Evolutionary conservation across 495 filamentous ascomycete species (phyloP).

Genomic region (Hyaloscypha variabilis): DNA sequence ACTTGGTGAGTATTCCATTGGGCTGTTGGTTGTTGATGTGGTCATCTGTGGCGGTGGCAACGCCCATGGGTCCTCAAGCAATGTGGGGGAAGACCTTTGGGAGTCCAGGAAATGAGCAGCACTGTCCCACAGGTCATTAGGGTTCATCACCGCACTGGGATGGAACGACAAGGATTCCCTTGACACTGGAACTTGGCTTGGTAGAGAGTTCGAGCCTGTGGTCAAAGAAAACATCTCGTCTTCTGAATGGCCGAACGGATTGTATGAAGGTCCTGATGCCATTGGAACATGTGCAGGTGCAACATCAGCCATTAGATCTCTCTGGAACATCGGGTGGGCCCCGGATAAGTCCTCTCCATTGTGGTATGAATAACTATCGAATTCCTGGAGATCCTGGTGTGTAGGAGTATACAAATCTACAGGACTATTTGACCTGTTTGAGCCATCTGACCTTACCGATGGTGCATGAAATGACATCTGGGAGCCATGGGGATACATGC

Average conservation of each 20-base stretch:
- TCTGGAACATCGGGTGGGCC: conserved; percentile 21
- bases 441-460: conserved; percentile 30
- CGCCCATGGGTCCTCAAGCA: conserved; percentile 26
- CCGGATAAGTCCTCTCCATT: conserved; percentile 17
- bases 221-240: conserved; percentile 25
- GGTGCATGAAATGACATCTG: conserved; percentile 31
- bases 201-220: conserved; percentile 16
- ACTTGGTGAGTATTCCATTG: conserved; percentile 31
- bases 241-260: conserved; percentile 20
- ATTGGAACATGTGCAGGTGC: conserved; percentile 8
- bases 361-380: conserved; percentile 24
- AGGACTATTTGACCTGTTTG: conserved; percentile 31
- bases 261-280: conserved; percentile 20
- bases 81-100: conserved; percentile 26
- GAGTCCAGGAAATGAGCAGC: conserved; percentile 26
- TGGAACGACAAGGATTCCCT: conserved; percentile 24
- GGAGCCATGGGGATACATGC: conserved; percentile 27
- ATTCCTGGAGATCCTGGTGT: conserved; percentile 25
- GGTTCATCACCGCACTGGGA: conserved; percentile 17
- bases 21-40: conserved; percentile 24
- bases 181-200: conserved; percentile 24
- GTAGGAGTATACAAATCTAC: conserved; percentile 26
- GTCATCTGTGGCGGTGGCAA: conserved; percentile 15
- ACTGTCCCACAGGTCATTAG: conserved; percentile 23
- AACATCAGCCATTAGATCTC: conserved; percentile 17